phyloP scores from a whole-genome alignment of 2,329 filamentous ascomycete genomes.

The Ophiostoma novo-ulmi region DNA sequence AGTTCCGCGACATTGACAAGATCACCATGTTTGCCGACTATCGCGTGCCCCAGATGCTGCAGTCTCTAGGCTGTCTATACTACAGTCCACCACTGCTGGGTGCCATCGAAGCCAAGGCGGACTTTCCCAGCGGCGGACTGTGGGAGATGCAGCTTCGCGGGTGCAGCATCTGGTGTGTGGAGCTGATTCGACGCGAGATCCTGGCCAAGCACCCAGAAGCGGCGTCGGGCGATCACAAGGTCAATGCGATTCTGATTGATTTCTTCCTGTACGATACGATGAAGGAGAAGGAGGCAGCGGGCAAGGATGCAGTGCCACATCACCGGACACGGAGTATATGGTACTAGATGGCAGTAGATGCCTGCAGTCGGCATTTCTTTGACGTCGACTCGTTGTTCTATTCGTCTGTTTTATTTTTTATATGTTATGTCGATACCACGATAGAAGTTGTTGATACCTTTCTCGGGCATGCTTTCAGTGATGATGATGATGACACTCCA shows the following conservation, averaged over 20 bases:
- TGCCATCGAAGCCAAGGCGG: conserved; percentile 59
- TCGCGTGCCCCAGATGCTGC: conserved; percentile 87
- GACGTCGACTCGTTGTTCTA: background rate
- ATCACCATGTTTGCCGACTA: conserved; percentile 99
- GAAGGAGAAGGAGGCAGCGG: conserved; percentile 69
- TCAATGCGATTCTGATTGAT: conserved; percentile 91
- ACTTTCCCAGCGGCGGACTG: conserved; percentile 63
- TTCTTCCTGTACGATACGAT: conserved; percentile 96
- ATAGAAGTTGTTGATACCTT: background rate
- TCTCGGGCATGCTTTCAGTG: background rate
- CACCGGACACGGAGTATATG: conserved; percentile 91
- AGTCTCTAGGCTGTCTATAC: conserved; percentile 72
- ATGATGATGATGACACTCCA: background rate
- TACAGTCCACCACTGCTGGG: conserved; percentile 77
- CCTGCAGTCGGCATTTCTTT: background rate
- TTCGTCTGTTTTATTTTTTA: background rate
- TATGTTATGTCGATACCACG: background rate
- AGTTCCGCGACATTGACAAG: conserved; percentile 85
- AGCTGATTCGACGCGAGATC: conserved; percentile 81
- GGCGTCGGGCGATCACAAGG: conserved; percentile 33
- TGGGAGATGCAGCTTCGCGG: conserved; percentile 87
- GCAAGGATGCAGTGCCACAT: conserved; percentile 64
- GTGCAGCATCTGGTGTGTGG: conserved; percentile 94
- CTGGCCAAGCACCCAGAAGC: conserved; percentile 64
- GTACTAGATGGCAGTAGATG: conserved; percentile 55